Evolutionary conservation across 2,329 filamentous ascomycete genomes (phyloP).

Genomic region (Botrytis paeoniae): DNA sequence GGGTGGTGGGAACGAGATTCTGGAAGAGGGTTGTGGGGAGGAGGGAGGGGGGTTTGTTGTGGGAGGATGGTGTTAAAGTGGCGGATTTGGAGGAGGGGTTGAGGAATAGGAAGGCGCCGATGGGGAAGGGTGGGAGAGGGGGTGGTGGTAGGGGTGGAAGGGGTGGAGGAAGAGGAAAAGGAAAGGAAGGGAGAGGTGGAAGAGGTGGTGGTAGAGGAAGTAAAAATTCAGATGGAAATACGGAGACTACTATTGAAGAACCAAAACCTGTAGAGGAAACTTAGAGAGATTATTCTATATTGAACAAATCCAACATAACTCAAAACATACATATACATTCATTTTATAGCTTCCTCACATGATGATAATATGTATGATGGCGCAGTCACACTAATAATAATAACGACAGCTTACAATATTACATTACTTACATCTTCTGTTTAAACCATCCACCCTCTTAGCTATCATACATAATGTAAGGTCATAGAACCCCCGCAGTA

Average conservation of each 20-base stretch:
- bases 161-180: constrained; percentile 31
- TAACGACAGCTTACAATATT: background rate
- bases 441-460: no score
- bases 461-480: no score
- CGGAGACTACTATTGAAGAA: background rate
- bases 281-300: background rate
- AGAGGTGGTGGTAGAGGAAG: constrained; percentile 32
- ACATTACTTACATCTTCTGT: background rate
- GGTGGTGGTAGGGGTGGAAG: constrained; percentile 29
- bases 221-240: constrained; percentile 38
- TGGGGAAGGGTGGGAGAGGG: constrained; percentile 40
- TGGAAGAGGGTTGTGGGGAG: constrained; percentile 70
- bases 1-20: constrained; percentile 61
- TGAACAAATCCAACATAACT: background rate
- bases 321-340: background rate
- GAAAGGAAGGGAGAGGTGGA: constrained; percentile 23
- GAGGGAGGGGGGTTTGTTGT: constrained; percentile 59
- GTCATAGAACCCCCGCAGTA: no score
- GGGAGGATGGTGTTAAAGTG: constrained; percentile 65
- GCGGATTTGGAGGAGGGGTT: constrained; percentile 64
- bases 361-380: background rate
- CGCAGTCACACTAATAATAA: background rate
- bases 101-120: constrained; percentile 49
- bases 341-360: rapidly evolving
- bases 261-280: background rate